phyloP scores from a whole-genome alignment of 1,139 yeast genomes.

The Hanseniaspora sp. region DNA sequence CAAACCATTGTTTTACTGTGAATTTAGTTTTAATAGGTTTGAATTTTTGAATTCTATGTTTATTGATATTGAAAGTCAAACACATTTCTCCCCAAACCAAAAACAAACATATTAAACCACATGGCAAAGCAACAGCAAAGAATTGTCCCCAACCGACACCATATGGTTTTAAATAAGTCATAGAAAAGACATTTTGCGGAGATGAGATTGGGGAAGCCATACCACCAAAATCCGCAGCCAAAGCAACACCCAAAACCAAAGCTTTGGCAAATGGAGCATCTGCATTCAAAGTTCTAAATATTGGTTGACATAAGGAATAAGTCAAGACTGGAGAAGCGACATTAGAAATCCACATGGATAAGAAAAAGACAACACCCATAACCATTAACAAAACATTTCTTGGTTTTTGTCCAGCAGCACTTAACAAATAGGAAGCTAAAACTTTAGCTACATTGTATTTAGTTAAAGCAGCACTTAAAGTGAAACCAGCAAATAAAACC shows the following conservation, averaged over 20 bases:
- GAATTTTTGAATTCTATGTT: constrained; percentile 36
- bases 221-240: constrained; percentile 64
- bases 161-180: constrained; percentile 52
- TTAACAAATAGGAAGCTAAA: constrained; percentile 52
- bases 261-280: constrained; percentile 54
- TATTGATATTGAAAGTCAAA: constrained; percentile 42
- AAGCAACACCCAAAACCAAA: constrained; percentile 57
- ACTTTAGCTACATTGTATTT: constrained; percentile 61
- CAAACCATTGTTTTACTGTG: constrained; percentile 53
- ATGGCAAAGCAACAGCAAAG: constrained; percentile 59
- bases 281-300: constrained; percentile 50
- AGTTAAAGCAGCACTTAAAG: constrained; percentile 62
- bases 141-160: constrained; percentile 68
- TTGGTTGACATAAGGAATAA: constrained; percentile 54
- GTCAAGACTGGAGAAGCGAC: constrained; percentile 72
- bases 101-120: constrained; percentile 44
- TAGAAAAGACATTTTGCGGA: constrained; percentile 67
- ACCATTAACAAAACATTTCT: constrained; percentile 50
- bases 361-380: constrained; percentile 57
- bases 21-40: constrained; percentile 52
- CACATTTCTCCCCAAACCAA: constrained; percentile 50
- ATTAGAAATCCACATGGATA: constrained; percentile 70
- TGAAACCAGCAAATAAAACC: constrained; percentile 60
- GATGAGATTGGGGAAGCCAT: constrained; percentile 76
- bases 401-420: constrained; percentile 58